These are phyloP conservation scores for Mycena capillaripes DNA, from an alignment of 768 basidiomycete genomes.

Conservation along the genomic window DNA sequence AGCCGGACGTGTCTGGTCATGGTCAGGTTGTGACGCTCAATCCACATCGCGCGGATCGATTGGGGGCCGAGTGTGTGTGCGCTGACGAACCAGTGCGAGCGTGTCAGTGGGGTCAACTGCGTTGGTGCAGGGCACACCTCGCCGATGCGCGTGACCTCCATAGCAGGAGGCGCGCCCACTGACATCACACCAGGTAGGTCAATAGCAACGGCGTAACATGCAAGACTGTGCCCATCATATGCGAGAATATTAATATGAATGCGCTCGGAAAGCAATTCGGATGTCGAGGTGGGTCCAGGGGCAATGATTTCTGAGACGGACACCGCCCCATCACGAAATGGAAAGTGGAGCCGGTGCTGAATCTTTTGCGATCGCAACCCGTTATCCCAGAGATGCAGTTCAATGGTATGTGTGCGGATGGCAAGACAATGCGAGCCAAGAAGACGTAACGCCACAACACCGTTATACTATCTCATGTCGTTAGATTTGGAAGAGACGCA, in stretches of 20 bases:
- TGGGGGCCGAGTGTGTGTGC: constrained; percentile 62
- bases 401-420: constrained; percentile 65
- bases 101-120: background rate
- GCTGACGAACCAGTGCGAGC: constrained; percentile 63
- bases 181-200: constrained; percentile 31
- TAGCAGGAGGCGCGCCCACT: constrained; percentile 41
- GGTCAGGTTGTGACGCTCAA: constrained; percentile 53
- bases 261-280: constrained; percentile 29
- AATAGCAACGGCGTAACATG: constrained; percentile 55
- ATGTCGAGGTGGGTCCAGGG: background rate
- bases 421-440: constrained; percentile 65
- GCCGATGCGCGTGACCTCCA: constrained; percentile 59
- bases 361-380: constrained; percentile 27
- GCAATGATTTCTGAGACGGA: constrained; percentile 53
- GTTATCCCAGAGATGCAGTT: constrained; percentile 54
- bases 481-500: background rate
- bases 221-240: constrained; percentile 65
- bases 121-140: constrained; percentile 41
- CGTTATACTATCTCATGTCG: constrained; percentile 50
- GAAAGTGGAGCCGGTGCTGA: constrained; percentile 39
- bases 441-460: constrained; percentile 58
- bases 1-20: constrained; percentile 28
- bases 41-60: constrained; percentile 68
- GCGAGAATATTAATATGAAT: constrained; percentile 57
- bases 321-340: constrained; percentile 55